Conservation (phyloP, 2,329 filamentous ascomycete species). For the Neonectria faginata region DNA sequence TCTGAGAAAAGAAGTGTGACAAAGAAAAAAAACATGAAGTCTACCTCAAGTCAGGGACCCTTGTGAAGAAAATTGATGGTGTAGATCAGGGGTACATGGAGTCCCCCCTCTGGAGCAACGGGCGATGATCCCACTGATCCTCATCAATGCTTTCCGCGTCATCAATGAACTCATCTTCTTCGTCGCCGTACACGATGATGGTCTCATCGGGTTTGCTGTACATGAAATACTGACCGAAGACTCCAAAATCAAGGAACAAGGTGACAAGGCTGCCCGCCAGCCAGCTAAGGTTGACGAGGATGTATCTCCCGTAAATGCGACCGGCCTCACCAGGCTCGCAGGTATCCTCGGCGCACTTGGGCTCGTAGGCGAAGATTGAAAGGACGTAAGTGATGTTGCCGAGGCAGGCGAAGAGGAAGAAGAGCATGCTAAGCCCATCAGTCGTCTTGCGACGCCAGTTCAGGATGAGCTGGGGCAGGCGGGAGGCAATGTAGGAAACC, state of each 20-base stretch:
- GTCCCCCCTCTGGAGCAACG: constrained; percentile 50
- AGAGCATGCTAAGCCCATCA: constrained; percentile 91
- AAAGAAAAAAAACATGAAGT: constrained; percentile 16
- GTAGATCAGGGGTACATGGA: constrained; percentile 41
- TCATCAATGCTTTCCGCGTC: constrained; percentile 43
- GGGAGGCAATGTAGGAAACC: constrained; percentile 86
- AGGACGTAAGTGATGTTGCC: constrained; percentile 95
- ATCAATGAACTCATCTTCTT: constrained; percentile 45
- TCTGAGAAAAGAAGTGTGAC: constrained; percentile 26
- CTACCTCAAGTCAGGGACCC: neutral
- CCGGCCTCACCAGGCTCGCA: constrained; percentile 76
- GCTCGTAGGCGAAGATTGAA: constrained; percentile 90
- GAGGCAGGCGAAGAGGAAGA: constrained; percentile 96
- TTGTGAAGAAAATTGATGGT: neutral
- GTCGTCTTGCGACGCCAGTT: constrained; percentile 95
- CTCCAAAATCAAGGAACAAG: constrained; percentile 82
- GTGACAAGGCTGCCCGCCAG: constrained; percentile 90
- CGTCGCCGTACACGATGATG: constrained; percentile 44
- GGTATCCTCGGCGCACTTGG: constrained; percentile 66
- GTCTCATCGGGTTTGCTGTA: constrained; percentile 68
- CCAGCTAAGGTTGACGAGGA: constrained; percentile 93
- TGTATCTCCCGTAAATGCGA: constrained; percentile 80
- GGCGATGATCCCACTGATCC: constrained; percentile 56
- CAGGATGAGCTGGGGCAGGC: constrained; percentile 88
- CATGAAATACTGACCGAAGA: constrained; percentile 92